Base-by-base conservation (phyloP, 2,329 filamentous ascomycete species). In the Beauveria varroae region DNA sequence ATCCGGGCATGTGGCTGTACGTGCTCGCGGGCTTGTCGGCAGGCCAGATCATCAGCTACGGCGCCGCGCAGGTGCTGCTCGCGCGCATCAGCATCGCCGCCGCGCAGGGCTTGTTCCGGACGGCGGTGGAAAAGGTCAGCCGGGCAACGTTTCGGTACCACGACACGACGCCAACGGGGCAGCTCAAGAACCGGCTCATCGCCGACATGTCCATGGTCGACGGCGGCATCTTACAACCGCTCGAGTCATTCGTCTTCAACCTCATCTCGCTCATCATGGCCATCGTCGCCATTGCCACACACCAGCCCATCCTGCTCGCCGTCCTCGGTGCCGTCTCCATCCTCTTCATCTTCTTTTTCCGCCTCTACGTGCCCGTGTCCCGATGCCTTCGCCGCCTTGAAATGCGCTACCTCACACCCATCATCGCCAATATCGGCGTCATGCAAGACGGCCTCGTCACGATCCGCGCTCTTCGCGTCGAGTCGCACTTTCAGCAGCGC, bases 391-490 rank as follows among this genome's bases (percentile, higher is more conserved):
- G 92, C 4, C 84, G 92, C 7, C 82, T 96, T 16, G 92, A 96
- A 70, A 96, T 93, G 88, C 88, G 93, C 0, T 96, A 91, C 1
- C 78, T 96, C 0, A 93, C 88, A 10, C 93, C 93, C 0, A 79
- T 97, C 22, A 91, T 97, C 77, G 92, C 92, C 43, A 96, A 97
- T 71, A 96, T 97, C 65, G 92, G 92, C 26, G 90, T 92, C 26
- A 82, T 96, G 47, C 80, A 96, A 2, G 89, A 96, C 63, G 93
- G 93, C 0, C 76, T 97, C 9, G 91, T 90, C 0, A 96, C 93
- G 0, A 91, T 97, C 24, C 85, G 91, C 49, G 91, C 93, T 0
- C 93, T 96, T 70, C 85, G 83, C 54, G 91, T 88, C 1, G 88
- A 96, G 67, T 77, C 82, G 4, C 86, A 89, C 57, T 96, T 96